These are phyloP conservation scores for Arachis monticola DNA, from an alignment of 331 rosid species.

Conservation along the genomic window DNA sequence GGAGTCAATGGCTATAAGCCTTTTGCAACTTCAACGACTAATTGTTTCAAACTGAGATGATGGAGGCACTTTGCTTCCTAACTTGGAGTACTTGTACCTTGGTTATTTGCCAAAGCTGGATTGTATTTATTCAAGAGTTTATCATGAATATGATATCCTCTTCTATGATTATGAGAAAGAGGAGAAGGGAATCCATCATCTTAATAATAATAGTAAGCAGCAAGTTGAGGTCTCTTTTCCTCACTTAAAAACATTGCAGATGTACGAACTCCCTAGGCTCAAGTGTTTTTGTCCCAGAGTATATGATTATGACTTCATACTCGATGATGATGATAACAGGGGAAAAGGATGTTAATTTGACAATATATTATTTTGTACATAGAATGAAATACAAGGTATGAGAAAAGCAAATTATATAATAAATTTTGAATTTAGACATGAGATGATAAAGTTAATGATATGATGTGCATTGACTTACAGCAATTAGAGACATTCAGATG, in stretches of 20 bases:
- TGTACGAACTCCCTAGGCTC: rapidly evolving
- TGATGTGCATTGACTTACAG: neutral
- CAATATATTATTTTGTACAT: neutral
- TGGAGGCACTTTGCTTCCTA: slow-evolving; percentile 23
- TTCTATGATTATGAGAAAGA: neutral
- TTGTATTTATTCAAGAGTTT: slow-evolving; percentile 4
- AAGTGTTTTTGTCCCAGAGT: slow-evolving; percentile 13
- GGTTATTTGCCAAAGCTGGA: neutral
- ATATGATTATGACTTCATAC: slow-evolving; percentile 11
- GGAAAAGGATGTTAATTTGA: slow-evolving; percentile 20
- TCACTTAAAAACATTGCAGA: rapidly evolving
- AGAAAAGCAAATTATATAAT: neutral
- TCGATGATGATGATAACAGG: neutral
- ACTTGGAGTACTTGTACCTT: neutral
- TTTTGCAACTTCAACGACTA: slow-evolving; percentile 9
- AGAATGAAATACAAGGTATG: neutral
- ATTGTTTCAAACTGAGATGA: rapidly evolving
- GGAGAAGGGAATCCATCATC: neutral
- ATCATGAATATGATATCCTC: slow-evolving; percentile 27
- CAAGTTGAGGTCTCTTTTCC: slow-evolving; percentile 8
- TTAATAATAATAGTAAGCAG: neutral
- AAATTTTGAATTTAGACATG: too few relatives aligned
- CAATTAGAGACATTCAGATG: slow-evolving; percentile 7
- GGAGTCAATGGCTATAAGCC: neutral
- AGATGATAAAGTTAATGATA: too few relatives aligned